Percentiles rank a stretch among this genome's conserved stretches.
Evolutionary conservation across 2,329 filamentous ascomycete genomes (phyloP).

Genomic region (Hypocreales sp.): DNA sequence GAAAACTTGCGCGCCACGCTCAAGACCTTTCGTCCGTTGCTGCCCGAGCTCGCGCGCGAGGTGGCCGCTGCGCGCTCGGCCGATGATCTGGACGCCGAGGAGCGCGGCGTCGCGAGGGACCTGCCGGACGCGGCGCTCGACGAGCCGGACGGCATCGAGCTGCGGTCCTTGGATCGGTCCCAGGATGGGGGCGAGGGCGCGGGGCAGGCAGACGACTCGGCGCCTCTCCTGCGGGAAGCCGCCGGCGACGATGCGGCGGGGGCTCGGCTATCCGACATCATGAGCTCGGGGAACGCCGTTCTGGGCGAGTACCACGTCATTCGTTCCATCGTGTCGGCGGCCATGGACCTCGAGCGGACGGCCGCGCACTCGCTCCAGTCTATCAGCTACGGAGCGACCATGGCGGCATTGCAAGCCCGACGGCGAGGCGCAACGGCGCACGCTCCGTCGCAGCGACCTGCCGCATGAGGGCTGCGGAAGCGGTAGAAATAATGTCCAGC

Average conservation of each 20-base stretch:
- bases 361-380: conserved; percentile 36
- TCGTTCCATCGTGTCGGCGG: conserved; percentile 30
- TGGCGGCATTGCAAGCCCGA: conserved; percentile 33
- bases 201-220: conserved; percentile 12
- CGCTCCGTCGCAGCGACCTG: conserved; percentile 4
- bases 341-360: conserved; percentile 27
- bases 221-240: conserved; percentile 10
- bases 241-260: conserved; percentile 14
- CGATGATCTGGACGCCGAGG: conserved; percentile 41
- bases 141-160: conserved; percentile 28
- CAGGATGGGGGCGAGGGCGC: conserved; percentile 9
- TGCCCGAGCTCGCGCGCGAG: conserved; percentile 13
- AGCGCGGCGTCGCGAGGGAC: conserved; percentile 32
- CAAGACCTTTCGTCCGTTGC: conserved; percentile 19
- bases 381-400: conserved; percentile 36
- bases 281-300: conserved; percentile 39
- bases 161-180: conserved; percentile 18
- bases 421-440: conserved; percentile 20
- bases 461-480: conserved; percentile 8
- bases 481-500: too few species aligned
- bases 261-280: conserved; percentile 27
- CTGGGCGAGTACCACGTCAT: conserved; percentile 37
- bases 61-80: conserved; percentile 12
- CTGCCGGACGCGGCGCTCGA: conserved; percentile 18
- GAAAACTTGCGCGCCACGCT: conserved; percentile 37